phyloP scores from a whole-genome alignment of 2,329 filamentous ascomycete species.

The Neonectria coccinea region DNA sequence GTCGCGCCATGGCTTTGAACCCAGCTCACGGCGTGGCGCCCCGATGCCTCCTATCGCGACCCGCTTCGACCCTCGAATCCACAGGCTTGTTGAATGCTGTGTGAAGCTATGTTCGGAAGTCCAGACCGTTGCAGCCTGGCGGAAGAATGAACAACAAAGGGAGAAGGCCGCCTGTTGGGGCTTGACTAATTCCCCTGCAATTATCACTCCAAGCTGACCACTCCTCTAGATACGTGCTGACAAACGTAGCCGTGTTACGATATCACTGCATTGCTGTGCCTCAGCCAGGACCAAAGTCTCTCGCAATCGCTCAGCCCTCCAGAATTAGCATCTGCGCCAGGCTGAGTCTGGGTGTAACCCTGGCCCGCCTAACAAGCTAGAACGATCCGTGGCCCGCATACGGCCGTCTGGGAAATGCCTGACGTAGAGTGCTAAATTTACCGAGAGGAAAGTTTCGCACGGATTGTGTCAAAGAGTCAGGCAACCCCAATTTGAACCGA shows the following conservation, averaged over 20 bases:
- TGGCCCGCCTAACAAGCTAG: conserved; percentile 19
- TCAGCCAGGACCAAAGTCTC: conserved; percentile 10
- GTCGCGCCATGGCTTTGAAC: neutral
- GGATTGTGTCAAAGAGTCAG: conserved; percentile 1
- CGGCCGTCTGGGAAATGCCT: conserved; percentile 20
- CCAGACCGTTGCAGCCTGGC: neutral
- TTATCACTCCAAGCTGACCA: conserved; percentile 6
- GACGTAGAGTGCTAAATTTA: conserved; percentile 9
- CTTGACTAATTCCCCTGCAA: conserved; percentile 7
- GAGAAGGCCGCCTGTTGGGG: neutral
- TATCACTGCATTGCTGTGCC: conserved; percentile 21
- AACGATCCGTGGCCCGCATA: conserved; percentile 19
- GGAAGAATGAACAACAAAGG: neutral
- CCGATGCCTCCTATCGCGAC: conserved; percentile 14
- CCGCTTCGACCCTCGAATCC: conserved; percentile 11
- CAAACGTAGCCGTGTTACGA: conserved; percentile 16
- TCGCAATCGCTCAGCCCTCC: conserved; percentile 17
- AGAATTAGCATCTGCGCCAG: conserved; percentile 12
- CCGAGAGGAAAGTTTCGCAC: conserved; percentile 8
- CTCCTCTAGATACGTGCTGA: conserved; percentile 10
- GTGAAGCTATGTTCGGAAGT: neutral
- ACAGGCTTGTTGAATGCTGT: neutral
- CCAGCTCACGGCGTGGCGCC: conserved; percentile 1
- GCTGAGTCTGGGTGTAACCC: conserved; percentile 8
- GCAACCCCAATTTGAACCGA: conserved; percentile 11